Base-by-base conservation (phyloP, 306 rosid genomes). In the Trifolium repens region DNA sequence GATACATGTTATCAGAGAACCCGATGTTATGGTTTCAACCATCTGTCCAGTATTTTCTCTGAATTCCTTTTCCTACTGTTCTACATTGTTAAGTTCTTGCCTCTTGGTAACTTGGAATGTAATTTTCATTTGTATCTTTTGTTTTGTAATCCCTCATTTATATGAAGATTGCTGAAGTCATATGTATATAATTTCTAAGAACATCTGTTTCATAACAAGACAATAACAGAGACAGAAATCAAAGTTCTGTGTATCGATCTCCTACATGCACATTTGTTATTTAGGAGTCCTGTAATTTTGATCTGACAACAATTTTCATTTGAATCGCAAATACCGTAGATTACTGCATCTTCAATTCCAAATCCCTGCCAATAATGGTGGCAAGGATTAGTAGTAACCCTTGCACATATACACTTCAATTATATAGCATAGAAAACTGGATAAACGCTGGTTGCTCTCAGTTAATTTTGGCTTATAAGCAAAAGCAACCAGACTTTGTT, bases 161-260 rank as follows among this genome's bases (percentile, higher is more conserved):
- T 61, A 17, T 57, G 14, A 46, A 16, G 22, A 34, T 68, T 77
- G 69, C 75, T 57, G 4, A 54, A 59, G 42, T 46, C 13, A 77
- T 17, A 46, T 58, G 62, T 35, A 34, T 69, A 47, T 60, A 9
- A 60, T 69, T 77, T 69, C 26, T 10, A 50, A 26, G 17, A 54
- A 19, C 61, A 69, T 43, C 17, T 37, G 69, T 64, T 39, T 9
- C 32, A 3, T 10, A 17, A 40, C 69, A 39, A 64, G 30, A 39
- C n/a, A 64, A 39, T 64, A 17, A 35, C 50, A 9, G 69, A 62
- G n/a, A 63, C 16, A 64, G 69, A 39, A 64, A 37, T 37, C 9
- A 16, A 16, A 63, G 46, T 63, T 63, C 27, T n/a, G 44, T n/a
- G 46, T 34, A 30, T 34, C 11, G 34, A 34, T 5, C 67, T n/a